These are phyloP conservation scores for Pythium phragmiticola DNA, from an alignment of 352 stramenopile genomes.

Conservation along the genomic window DNA sequence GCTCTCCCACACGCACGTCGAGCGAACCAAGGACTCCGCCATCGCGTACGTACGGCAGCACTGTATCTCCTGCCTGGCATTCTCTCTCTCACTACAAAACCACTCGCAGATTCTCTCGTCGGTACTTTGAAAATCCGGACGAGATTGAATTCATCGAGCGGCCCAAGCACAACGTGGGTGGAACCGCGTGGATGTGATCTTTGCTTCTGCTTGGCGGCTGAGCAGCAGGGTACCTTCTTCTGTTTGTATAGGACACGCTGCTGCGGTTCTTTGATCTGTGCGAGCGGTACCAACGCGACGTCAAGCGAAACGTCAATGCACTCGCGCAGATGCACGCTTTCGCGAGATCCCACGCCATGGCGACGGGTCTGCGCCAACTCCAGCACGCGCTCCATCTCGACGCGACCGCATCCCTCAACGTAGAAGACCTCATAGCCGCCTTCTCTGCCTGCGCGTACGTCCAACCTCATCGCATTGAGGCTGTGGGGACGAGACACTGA, in stretches of 20 bases:
- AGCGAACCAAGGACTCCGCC: conserved; percentile 57
- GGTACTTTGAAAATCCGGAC: conserved; percentile 58
- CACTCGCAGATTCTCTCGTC: conserved; percentile 41
- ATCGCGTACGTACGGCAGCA: conserved; percentile 37
- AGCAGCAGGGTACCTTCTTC: no score
- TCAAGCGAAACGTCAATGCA: conserved; percentile 54
- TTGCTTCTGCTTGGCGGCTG: background rate
- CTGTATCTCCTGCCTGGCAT: background rate
- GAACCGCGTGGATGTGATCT: background rate
- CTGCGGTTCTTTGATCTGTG: conserved; percentile 76
- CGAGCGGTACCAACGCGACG: conserved; percentile 47
- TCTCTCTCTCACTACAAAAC: background rate
- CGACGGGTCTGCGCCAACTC: conserved; percentile 29
- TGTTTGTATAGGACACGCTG: conserved; percentile 38
- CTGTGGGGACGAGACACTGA: no score
- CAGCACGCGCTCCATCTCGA: conserved; percentile 39
- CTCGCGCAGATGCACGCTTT: conserved; percentile 43
- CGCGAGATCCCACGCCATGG: conserved; percentile 34
- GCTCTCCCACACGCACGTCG: conserved; percentile 59
- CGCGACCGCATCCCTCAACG: conserved; percentile 23
- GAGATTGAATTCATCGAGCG: conserved; percentile 55
- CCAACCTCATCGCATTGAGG: background rate
- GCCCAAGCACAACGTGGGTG: conserved; percentile 40
- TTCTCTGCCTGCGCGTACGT: conserved; percentile 70
- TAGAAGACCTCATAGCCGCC: conserved; percentile 41